phyloP scores from a whole-genome alignment of 495 filamentous ascomycete species.

The Ramalina peruviana region DNA sequence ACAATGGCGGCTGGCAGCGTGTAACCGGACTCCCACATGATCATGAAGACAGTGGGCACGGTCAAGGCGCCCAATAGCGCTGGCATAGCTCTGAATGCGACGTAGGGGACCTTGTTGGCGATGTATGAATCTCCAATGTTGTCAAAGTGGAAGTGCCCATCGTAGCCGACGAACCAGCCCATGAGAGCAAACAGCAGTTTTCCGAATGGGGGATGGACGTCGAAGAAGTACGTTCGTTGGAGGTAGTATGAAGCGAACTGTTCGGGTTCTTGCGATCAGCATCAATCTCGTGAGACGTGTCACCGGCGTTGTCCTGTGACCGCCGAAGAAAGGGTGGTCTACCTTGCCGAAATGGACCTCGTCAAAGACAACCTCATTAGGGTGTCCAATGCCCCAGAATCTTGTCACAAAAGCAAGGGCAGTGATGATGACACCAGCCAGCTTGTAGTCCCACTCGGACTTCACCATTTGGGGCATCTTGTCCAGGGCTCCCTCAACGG shows the following conservation, averaged over 20 bases:
- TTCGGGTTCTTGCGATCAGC: background rate
- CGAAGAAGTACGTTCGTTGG: constrained; percentile 98
- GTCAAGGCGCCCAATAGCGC: constrained; percentile 84
- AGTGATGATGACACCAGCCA: constrained; percentile 67
- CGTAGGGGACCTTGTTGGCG: constrained; percentile 89
- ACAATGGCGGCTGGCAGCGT: constrained; percentile 83
- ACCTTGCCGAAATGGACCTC: constrained; percentile 99
- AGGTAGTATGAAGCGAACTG: constrained; percentile 97
- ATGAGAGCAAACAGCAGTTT: constrained; percentile 62
- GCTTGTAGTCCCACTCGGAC: constrained; percentile 73
- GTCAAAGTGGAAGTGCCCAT: constrained; percentile 94
- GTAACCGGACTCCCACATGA: constrained; percentile 99
- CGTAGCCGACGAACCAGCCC: constrained; percentile 90
- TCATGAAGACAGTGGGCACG: constrained; percentile 84
- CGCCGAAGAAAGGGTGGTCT: constrained; percentile 11
- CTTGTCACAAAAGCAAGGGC: constrained; percentile 74
- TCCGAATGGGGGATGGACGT: constrained; percentile 95
- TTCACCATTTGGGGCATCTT: constrained; percentile 9
- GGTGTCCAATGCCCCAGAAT: constrained; percentile 90
- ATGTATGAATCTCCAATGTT: constrained; percentile 99
- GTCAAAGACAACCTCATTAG: constrained; percentile 94
- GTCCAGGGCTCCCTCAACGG: constrained; percentile 10
- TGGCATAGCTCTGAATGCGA: constrained; percentile 88
- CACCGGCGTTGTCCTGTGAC: background rate
- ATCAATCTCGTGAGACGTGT: background rate